These are phyloP conservation scores for Azolla pinnata DNA, from an alignment of 75 land plant genomes.

Conservation along the genomic window DNA sequence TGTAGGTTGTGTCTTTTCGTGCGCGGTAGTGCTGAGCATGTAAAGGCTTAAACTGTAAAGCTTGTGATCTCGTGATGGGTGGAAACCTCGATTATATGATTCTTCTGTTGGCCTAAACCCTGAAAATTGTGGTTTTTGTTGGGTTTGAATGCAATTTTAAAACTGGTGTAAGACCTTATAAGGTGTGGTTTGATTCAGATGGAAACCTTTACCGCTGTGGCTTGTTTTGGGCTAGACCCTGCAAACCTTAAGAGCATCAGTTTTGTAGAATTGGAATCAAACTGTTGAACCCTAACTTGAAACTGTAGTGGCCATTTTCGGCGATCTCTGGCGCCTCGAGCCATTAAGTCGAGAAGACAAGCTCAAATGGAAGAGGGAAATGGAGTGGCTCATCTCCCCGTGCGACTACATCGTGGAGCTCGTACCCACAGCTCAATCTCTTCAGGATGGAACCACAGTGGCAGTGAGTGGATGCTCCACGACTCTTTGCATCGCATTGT, in stretches of 20 bases:
- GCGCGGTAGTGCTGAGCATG: no score
- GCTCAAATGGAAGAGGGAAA: constrained; percentile 56
- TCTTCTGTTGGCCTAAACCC: no score
- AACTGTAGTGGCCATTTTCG: constrained; percentile 46
- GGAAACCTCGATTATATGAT: no score
- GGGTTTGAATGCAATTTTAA: background rate
- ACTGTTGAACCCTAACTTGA: background rate
- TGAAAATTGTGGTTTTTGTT: background rate
- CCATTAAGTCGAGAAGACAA: constrained; percentile 46
- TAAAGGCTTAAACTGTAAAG: no score
- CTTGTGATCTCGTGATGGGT: no score
- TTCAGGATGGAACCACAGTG: constrained; percentile 41
- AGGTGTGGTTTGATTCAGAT: no score
- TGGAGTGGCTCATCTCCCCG: constrained; percentile 53
- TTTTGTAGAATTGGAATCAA: no score
- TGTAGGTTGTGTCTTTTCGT: background rate
- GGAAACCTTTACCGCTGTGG: no score
- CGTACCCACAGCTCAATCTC: constrained; percentile 41
- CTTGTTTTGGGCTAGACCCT: no score
- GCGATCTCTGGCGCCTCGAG: constrained; percentile 71
- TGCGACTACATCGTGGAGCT: constrained; percentile 72
- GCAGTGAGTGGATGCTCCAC: no score
- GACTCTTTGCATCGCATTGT: no score
- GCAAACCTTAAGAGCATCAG: no score
- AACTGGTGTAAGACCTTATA: background rate